Evolutionary conservation across 2,329 filamentous ascomycete genomes (phyloP), one percentile per base, ranked within the genome.

Genomic region (Rachicladosporium sp.): DNA sequence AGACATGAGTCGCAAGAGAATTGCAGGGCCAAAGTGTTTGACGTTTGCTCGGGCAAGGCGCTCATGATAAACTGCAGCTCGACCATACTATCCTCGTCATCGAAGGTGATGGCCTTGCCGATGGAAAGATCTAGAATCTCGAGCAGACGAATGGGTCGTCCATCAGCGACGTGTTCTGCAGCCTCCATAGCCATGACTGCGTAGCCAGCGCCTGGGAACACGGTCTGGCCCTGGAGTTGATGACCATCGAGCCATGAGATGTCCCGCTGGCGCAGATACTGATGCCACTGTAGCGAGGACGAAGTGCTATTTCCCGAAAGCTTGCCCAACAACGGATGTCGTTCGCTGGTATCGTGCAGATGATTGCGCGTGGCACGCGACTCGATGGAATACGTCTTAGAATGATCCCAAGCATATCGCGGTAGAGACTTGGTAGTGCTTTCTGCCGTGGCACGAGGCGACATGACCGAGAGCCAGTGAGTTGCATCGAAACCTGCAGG

Each of bases 121-220:
- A 53, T 50, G 8, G 33, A 27, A 11, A 53, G 10, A 19, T 52
- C 40, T 4, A 35, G 12, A 9, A 53, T 29, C 8, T 43, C 42
- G 8, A 53, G 6, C 4, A 38, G 27, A 4, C 33, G 15, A 11
- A 50, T 23, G 15, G 35, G 15, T 5, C 15, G 15, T 19, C 15
- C 15, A 19, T 19, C 5, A 5, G 15, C 15, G 5, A 19, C 15
- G 15, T 19, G 5, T 19, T 19, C 10, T 34, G 36, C 15, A 33
- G 42, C 43, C 30, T 46, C 43, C 15, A 39, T 3, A 27, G 40
- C 43, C 43, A 43, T 43, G 2, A 33, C 29, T 10, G 32, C 29
- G 31, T 45, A 45, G 3, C 31, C 43, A 4, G 43, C 43, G 10
- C 27, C 40, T 10, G 43, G 43, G 27, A 45, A 36, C 2, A 45